A percentile compares a stretch with the other conserved stretches of the same genome.
Evolutionary conservation across 2,329 filamentous ascomycete species (phyloP).

Genomic region (Pleomassaria siparia): DNA sequence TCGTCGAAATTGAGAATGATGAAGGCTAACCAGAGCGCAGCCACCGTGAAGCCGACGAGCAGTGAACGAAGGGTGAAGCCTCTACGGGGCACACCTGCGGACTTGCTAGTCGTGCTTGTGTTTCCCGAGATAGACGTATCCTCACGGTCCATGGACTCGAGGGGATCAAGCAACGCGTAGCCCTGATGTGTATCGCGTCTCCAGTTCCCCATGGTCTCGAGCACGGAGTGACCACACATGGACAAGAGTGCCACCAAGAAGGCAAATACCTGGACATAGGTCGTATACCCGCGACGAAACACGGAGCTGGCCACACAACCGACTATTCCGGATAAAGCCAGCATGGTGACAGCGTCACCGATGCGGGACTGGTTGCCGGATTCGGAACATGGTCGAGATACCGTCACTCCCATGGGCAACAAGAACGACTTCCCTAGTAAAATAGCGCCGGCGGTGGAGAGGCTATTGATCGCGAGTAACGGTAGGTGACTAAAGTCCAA

Average conservation of each 20-base stretch:
- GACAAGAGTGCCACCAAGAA: constrained; percentile 10
- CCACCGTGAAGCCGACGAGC: constrained; percentile 3
- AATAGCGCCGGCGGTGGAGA: constrained; percentile 8
- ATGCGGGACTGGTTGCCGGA: not conserved
- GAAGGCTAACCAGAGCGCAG: constrained; percentile 7
- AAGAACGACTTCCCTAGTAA: constrained; percentile 13
- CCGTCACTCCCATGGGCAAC: constrained; percentile 7
- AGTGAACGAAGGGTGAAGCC: constrained; percentile 8
- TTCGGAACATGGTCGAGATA: not conserved
- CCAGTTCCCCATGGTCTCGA: not conserved
- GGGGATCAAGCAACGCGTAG: not conserved
- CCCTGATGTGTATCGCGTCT: not conserved
- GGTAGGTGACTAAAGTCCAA: constrained; percentile 3
- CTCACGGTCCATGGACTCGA: constrained; percentile 2
- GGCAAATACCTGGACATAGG: constrained; percentile 7
- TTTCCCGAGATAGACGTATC: not conserved
- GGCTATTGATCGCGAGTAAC: constrained; percentile 9
- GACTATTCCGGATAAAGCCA: constrained; percentile 7
- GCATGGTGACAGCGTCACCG: constrained; percentile 1
- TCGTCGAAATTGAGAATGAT: constrained; percentile 7
- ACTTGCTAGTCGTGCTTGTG: not conserved
- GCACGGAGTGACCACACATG: constrained; percentile 2
- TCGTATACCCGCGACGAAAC: constrained; percentile 12
- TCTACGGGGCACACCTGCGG: not conserved
- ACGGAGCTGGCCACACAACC: constrained; percentile 9